Evolutionary conservation across 2,329 filamentous ascomycete genomes (phyloP), one percentile per base, ranked within the genome.

Genomic region (Diplocarpon mali): DNA sequence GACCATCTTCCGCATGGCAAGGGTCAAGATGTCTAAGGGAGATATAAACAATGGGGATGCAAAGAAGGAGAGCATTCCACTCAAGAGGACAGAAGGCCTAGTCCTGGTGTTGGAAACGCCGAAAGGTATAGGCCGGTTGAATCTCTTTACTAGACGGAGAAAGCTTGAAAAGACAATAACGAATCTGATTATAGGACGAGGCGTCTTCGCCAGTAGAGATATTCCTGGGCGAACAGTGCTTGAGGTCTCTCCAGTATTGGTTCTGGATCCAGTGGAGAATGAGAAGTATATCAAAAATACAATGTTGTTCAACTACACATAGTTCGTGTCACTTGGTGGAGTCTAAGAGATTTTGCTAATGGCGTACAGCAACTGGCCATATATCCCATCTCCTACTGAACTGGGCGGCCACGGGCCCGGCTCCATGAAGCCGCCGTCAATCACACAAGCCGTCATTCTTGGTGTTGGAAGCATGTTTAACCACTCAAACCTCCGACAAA

Each of bases 401-500:
- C 11, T 46, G 50, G 14, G 45, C 57, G 41, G 20, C 40, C 38
- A 46, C 51, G 38, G 57, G 54, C 17, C 16, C 15, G 53, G 46
- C 30, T 39, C 39, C 28, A 41, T 32, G 27, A 56, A 49, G 45
- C n/a, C 46, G 40, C 30, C 41, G 12, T 57, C 57, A 20, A 65
- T 58, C 29, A 67, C 67, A 0, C 72, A 76, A 60, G 73, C 71
- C 9, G 60, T 77, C 2, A 64, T 76, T 27, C 64, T 76, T 31
- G 73, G 73, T 2, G 61, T 78, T 0, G 74, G 74, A 13, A 70
- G 66, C 44, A 73, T 77, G 70, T 76, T 77, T 62, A 77, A 78
- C 47, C 73, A 78, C 51, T 73, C 71, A 2, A 61, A 59, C 0
- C 53, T 61, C 10, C 51, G 65, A 24, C 73, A 76, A 51, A 78